phyloP scores from a whole-genome alignment of 2,329 filamentous ascomycete species.

The Dothistroma septosporum region DNA sequence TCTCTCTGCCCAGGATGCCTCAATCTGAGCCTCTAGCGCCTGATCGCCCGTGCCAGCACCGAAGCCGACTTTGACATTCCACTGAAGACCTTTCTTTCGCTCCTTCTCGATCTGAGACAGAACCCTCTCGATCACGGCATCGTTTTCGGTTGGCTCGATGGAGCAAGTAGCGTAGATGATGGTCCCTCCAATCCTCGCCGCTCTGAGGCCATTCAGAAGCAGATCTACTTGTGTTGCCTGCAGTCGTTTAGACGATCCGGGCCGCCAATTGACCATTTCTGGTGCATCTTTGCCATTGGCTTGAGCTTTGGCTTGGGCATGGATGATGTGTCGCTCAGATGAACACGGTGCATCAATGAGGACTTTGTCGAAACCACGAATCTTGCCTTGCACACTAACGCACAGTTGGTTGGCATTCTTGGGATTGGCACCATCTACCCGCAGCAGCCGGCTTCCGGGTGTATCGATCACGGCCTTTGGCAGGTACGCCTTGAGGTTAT shows the following conservation, averaged over 20 bases:
- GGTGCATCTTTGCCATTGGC: conserved; percentile 32
- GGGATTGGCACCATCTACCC: conserved; percentile 22
- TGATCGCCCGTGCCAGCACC: conserved; percentile 12
- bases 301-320: conserved; percentile 29
- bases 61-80: conserved; percentile 33
- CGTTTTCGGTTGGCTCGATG: conserved; percentile 40
- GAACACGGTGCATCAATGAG: conserved; percentile 43
- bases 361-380: conserved; percentile 39
- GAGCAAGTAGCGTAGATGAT: conserved; percentile 44
- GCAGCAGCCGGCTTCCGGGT: conserved; percentile 21
- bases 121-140: conserved; percentile 39
- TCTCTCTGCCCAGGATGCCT: conserved; percentile 28
- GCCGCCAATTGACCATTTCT: conserved; percentile 39
- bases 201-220: conserved; percentile 37
- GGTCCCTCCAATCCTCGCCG: conserved; percentile 35
- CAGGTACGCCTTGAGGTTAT: conserved; percentile 26
- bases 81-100: conserved; percentile 35
- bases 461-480: conserved; percentile 20
- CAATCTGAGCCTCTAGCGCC: conserved; percentile 19
- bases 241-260: conserved; percentile 36
- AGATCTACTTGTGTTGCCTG: conserved; percentile 36
- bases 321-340: conserved; percentile 40
- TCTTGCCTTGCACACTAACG: conserved; percentile 29
- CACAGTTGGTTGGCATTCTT: conserved; percentile 26
- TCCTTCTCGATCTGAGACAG: conserved; percentile 36